These are phyloP conservation scores for Saccharomyces hybrid DNA, from an alignment of 1,139 yeast genomes.

Conservation along the genomic window DNA sequence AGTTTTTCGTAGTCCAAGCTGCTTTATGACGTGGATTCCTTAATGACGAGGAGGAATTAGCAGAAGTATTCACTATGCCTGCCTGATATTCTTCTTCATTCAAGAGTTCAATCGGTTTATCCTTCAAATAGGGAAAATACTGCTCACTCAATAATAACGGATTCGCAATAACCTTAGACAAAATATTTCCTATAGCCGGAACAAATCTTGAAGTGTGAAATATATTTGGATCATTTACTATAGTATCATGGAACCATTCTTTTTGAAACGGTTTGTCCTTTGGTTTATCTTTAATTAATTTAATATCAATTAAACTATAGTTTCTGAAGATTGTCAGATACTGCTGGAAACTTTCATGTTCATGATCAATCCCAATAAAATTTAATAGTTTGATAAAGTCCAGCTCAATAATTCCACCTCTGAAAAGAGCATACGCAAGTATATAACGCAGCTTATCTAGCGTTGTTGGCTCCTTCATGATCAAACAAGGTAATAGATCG, in stretches of 20 bases:
- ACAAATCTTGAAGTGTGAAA: constrained; percentile 71
- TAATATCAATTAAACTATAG: constrained; percentile 59
- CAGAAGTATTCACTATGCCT: constrained; percentile 27
- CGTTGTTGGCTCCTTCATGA: constrained; percentile 42
- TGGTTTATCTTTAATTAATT: constrained; percentile 46
- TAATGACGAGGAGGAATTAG: constrained; percentile 40
- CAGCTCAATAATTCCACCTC: constrained; percentile 73
- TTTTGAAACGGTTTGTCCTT: constrained; percentile 35
- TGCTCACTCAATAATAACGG: constrained; percentile 35
- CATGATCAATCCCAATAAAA: constrained; percentile 57
- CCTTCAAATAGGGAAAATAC: constrained; percentile 70
- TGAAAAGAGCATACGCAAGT: constrained; percentile 66
- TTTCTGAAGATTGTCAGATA: constrained; percentile 52
- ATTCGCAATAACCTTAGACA: constrained; percentile 38
- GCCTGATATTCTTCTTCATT: constrained; percentile 45
- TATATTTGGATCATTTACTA: constrained; percentile 50
- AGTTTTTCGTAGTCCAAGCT: constrained; percentile 60
- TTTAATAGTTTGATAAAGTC: constrained; percentile 66
- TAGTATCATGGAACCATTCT: constrained; percentile 48
- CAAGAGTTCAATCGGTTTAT: constrained; percentile 50
- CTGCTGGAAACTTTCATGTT: constrained; percentile 42
- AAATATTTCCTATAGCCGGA: constrained; percentile 57
- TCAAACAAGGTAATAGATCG: constrained; percentile 52
- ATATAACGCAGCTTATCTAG: constrained; percentile 71
- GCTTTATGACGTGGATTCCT: constrained; percentile 74